Conservation (phyloP, 2,329 filamentous ascomycete genomes). For the Niveomyces coronatus region DNA sequence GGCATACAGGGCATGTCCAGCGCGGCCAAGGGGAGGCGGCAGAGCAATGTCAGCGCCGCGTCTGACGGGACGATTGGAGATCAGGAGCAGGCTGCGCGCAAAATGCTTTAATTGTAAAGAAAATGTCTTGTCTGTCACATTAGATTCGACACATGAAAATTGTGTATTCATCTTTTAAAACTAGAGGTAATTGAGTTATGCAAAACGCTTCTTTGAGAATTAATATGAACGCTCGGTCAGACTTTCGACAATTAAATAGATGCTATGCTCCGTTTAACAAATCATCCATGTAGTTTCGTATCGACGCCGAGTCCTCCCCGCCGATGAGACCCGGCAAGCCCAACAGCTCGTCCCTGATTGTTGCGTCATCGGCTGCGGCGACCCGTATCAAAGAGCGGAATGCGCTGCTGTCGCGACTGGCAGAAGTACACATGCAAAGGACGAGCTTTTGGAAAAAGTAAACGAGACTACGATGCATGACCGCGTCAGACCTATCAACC, state of each 20-base stretch:
- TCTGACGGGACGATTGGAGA: conserved; percentile 14
- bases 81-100: conserved; percentile 8
- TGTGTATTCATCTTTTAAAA: no score
- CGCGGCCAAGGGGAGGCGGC: conserved; percentile 24
- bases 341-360: conserved; percentile 28
- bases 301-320: conserved; percentile 38
- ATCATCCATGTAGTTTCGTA: conserved; percentile 32
- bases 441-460: conserved; percentile 44
- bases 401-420: no score
- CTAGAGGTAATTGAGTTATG: no score
- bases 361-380: conserved; percentile 29
- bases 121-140: background rate
- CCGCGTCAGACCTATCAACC: conserved; percentile 36
- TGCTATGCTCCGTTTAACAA: conserved; percentile 1
- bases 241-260: no score
- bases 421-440: conserved; percentile 37
- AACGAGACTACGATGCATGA: conserved; percentile 41
- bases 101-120: conserved; percentile 6
- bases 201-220: no score
- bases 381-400: conserved; percentile 26
- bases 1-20: conserved; percentile 43
- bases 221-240: no score
- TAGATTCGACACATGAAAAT: no score
- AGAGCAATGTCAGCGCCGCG: conserved; percentile 28
- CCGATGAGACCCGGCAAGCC: conserved; percentile 37